Percentiles rank a stretch among this genome's conserved stretches.
These are phyloP conservation scores for Mollisia scopiformis DNA, from an alignment of 2,329 filamentous ascomycete species.

Conservation along the genomic window DNA sequence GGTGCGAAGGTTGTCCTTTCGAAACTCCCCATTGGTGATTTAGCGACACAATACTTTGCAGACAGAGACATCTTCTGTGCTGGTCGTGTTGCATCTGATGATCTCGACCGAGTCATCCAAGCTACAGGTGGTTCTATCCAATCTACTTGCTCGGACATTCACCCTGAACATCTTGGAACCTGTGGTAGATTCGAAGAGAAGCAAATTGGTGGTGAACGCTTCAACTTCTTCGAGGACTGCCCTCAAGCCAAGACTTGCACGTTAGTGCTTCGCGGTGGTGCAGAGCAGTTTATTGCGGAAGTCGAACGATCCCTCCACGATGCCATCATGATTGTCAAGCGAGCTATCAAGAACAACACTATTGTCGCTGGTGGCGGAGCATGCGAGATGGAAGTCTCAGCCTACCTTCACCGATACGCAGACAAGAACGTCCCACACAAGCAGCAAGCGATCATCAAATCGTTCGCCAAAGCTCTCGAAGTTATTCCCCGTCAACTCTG, in stretches of 20 bases:
- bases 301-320: slow-evolving; percentile 97
- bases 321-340: slow-evolving; percentile 99
- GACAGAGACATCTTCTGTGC: slow-evolving; percentile 99
- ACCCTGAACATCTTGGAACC: slow-evolving; percentile 83
- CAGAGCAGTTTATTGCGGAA: slow-evolving; percentile 98
- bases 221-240: slow-evolving; percentile 98
- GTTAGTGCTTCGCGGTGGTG: slow-evolving; percentile 89
- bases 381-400: slow-evolving; percentile 94
- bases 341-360: slow-evolving; percentile 89
- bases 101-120: slow-evolving; percentile 95
- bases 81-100: slow-evolving; percentile 85
- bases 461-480: slow-evolving; percentile 95
- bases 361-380: slow-evolving; percentile 97
- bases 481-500: slow-evolving; percentile 96
- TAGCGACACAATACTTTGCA: slow-evolving; percentile 97
- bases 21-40: slow-evolving; percentile 95
- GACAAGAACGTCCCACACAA: slow-evolving; percentile 93
- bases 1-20: slow-evolving; percentile 97
- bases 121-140: slow-evolving; percentile 91
- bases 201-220: slow-evolving; percentile 95
- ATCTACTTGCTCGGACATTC: slow-evolving; percentile 96
- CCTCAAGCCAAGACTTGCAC: slow-evolving; percentile 96
- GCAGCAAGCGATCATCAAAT: slow-evolving; percentile 97
- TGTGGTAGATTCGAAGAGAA: slow-evolving; percentile 93
- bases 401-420: slow-evolving; percentile 89